Evolutionary conservation across 352 stramenopile genomes (phyloP).

Genomic region (Pythium pyrilobum): DNA sequence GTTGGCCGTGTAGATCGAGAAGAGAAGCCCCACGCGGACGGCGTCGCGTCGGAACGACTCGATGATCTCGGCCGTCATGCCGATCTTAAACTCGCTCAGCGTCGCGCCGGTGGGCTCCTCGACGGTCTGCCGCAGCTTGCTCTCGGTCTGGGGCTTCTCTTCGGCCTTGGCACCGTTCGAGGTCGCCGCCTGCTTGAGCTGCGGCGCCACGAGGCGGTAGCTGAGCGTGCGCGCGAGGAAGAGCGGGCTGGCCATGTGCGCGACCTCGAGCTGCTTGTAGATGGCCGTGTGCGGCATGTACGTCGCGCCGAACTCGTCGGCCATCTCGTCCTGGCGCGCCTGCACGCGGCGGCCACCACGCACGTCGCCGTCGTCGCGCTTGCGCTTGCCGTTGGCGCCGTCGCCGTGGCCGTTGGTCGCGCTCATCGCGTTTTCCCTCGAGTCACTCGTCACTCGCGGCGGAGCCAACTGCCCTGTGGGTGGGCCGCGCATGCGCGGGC

Average conservation of each 20-base stretch:
- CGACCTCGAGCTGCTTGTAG: constrained; percentile 79
- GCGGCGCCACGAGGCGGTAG: constrained; percentile 46
- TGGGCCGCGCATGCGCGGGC: too few relatives aligned
- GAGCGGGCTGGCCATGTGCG: constrained; percentile 63
- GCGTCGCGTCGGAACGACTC: constrained; percentile 55
- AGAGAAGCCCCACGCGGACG: constrained; percentile 41
- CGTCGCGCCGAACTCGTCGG: constrained; percentile 74
- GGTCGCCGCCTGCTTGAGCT: constrained; percentile 10
- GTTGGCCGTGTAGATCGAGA: constrained; percentile 47
- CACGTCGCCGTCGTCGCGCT: constrained; percentile 51
- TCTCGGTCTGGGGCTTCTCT: neutral
- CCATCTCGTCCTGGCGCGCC: constrained; percentile 65
- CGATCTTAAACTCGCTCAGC: constrained; percentile 58
- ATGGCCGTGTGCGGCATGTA: constrained; percentile 73
- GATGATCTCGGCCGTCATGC: constrained; percentile 60
- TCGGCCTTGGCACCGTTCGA: constrained; percentile 4
- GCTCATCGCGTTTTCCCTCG: neutral
- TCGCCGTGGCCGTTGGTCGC: neutral
- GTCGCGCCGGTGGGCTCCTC: constrained; percentile 20
- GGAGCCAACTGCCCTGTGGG: too few relatives aligned
- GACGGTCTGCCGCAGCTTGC: neutral
- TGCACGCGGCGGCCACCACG: constrained; percentile 40
- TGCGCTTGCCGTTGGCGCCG: constrained; percentile 39
- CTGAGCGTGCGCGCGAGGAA: constrained; percentile 75
- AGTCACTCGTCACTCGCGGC: too few relatives aligned